Evolutionary conservation across 257 asterid genomes (phyloP), one percentile per base, ranked within the genome.

Genomic region (Scutellaria barbata): DNA sequence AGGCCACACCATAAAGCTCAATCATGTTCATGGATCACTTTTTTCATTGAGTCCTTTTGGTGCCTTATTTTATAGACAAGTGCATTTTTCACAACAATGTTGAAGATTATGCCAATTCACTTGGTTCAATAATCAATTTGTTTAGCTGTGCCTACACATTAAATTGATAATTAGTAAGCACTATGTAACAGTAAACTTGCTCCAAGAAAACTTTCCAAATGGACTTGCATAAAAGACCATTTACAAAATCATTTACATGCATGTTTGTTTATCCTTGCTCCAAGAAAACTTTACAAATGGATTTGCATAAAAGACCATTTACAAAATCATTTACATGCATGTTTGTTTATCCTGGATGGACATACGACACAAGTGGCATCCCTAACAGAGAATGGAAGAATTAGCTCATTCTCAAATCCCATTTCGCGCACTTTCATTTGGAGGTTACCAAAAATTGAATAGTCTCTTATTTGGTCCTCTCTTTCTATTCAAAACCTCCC

Each of bases 31-130:
- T 22, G 39, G 14, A 22, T 55, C 61, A 55, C 61, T 22, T 52
- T 52, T 13, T 52, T 55, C 61, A 55, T 55, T 55, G 7, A 22
- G 39, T 22, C 61, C 14, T 55, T 55, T 55, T 55, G 61, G 61
- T 14, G 41, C 61, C 1, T 3, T 54, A 54, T 10, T 10, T 10
- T 54, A 8, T 20, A 54, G 40, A 10, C 61, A 14, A 6, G 25
- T 42, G 12, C 61, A 54, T 54, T 54, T 54, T 22, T 13, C 61
- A 10, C 8, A 30, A 12, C 18, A 57, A 3, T 12, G 5, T 57
- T 57, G 20, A 57, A 57, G 42, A 57, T 57, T 33, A 57, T 30
- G 43, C 43, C 20, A 25, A 57, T 57, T 30, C 18, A 57, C 25
- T 5, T 25, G 20, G 17, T 57, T 57, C 42, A 57, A 30, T 35